These are phyloP conservation scores for Nymphaea thermarum DNA, from an alignment of 164 flowering plant genomes.

Conservation along the genomic window DNA sequence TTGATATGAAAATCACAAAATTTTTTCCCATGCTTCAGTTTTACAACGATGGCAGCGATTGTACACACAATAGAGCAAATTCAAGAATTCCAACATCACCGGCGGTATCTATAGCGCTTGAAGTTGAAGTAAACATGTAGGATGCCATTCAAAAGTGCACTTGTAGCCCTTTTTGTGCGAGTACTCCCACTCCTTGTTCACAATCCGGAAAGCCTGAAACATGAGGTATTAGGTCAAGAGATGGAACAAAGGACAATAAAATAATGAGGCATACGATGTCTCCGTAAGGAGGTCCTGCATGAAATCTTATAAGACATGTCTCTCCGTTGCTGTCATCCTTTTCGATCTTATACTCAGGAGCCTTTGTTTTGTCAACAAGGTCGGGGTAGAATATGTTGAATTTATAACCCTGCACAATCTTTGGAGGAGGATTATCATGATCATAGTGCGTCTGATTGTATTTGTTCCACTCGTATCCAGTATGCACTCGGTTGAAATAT, in stretches of 20 bases:
- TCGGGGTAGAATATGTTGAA: conserved; percentile 97
- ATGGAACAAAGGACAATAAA: neutral
- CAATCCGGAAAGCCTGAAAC: conserved; percentile 71
- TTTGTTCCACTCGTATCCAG: conserved; percentile 99
- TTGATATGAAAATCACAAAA: too few relatives aligned
- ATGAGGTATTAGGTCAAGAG: neutral
- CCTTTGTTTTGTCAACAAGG: conserved; percentile 83
- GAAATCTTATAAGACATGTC: conserved; percentile 87
- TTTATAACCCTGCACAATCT: conserved; percentile 95
- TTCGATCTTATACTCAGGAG: conserved; percentile 78
- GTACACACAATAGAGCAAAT: too few relatives aligned
- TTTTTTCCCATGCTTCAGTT: too few relatives aligned
- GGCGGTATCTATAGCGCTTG: conserved; percentile 81
- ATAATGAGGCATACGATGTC: conserved; percentile 62
- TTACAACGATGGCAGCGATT: too few relatives aligned
- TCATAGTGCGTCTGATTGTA: conserved; percentile 99
- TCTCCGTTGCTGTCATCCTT: conserved; percentile 82
- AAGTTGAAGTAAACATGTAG: conserved; percentile 94
- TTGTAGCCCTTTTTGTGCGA: conserved; percentile 97
- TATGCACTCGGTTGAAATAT: conserved; percentile 97
- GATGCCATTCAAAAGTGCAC: conserved; percentile 91
- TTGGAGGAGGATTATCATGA: conserved; percentile 98
- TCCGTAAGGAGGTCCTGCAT: conserved; percentile 98
- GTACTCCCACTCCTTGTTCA: conserved; percentile 98
- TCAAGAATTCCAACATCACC: conserved; percentile 22